A percentile compares a stretch with the other conserved stretches of the same genome.
These are phyloP conservation scores for Peronospora farinosa DNA, from an alignment of 352 stramenopile genomes.

Conservation along the genomic window DNA sequence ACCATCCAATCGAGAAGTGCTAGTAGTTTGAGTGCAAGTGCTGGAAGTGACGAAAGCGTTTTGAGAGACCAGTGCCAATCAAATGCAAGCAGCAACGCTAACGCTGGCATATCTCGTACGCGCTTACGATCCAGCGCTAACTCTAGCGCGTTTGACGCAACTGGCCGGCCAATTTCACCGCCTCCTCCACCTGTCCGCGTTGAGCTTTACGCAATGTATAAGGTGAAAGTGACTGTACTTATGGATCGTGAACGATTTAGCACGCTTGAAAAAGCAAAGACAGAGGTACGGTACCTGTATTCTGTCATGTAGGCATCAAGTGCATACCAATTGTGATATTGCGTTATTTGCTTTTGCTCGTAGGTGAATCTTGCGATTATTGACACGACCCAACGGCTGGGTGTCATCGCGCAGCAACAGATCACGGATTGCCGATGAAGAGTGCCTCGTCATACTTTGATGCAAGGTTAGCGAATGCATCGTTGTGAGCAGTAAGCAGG, in stretches of 20 bases:
- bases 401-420: slow-evolving; percentile 25
- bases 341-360: neutral
- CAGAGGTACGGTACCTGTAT: slow-evolving; percentile 34
- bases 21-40: slow-evolving; percentile 27
- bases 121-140: slow-evolving; percentile 17
- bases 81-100: slow-evolving; percentile 19
- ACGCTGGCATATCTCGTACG: slow-evolving; percentile 9
- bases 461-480: neutral
- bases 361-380: slow-evolving; percentile 70
- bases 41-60: slow-evolving; percentile 23
- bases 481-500: neutral
- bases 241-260: slow-evolving; percentile 49
- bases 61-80: slow-evolving; percentile 18
- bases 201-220: slow-evolving; percentile 50
- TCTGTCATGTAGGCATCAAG: neutral
- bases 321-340: neutral
- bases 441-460: neutral
- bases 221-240: slow-evolving; percentile 52
- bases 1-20: slow-evolving; percentile 25
- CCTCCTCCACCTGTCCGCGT: slow-evolving; percentile 31
- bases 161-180: slow-evolving; percentile 22
- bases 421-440: slow-evolving; percentile 8
- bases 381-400: slow-evolving; percentile 42
- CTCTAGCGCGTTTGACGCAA: slow-evolving; percentile 28
- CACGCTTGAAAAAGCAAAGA: slow-evolving; percentile 53